These are phyloP conservation scores for Clohesyomyces aquaticus DNA, from an alignment of 495 filamentous ascomycete genomes.

Conservation along the genomic window DNA sequence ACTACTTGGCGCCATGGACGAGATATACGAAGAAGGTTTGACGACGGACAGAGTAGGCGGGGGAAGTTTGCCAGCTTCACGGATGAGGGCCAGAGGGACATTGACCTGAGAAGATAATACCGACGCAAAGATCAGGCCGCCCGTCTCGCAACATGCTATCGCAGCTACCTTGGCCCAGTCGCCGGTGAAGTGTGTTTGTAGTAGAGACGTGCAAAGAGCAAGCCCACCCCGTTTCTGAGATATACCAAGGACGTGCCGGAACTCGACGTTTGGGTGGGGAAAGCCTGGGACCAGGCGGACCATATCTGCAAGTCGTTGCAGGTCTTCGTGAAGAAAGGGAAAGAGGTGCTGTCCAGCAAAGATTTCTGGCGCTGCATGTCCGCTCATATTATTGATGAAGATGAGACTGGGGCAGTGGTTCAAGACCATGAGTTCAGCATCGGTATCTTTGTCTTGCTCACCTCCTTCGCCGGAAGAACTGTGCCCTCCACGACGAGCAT, in stretches of 20 bases:
- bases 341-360: conserved; percentile 56
- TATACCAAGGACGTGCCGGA: conserved; percentile 66
- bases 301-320: conserved; percentile 58
- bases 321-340: conserved; percentile 55
- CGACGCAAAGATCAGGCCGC: conserved; percentile 63
- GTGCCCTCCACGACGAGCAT: conserved; percentile 47
- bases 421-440: conserved; percentile 44
- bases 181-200: conserved; percentile 54
- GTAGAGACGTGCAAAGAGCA: conserved; percentile 57
- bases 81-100: conserved; percentile 58
- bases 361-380: conserved; percentile 46
- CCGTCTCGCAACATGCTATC: conserved; percentile 60
- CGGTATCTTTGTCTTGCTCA: conserved; percentile 40
- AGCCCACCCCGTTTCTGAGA: conserved; percentile 59
- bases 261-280: conserved; percentile 54
- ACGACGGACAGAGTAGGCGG: conserved; percentile 58
- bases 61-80: conserved; percentile 63
- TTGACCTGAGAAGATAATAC: conserved; percentile 54
- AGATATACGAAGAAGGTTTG: conserved; percentile 62
- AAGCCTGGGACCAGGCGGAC: conserved; percentile 57
- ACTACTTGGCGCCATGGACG: conserved; percentile 49
- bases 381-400: conserved; percentile 56
- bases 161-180: conserved; percentile 55
- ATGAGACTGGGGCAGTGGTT: conserved; percentile 53
- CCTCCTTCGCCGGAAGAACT: conserved; percentile 38